These are phyloP conservation scores for Gracilaria caudata DNA, from an alignment of 23 red algal species.

Conservation along the genomic window DNA sequence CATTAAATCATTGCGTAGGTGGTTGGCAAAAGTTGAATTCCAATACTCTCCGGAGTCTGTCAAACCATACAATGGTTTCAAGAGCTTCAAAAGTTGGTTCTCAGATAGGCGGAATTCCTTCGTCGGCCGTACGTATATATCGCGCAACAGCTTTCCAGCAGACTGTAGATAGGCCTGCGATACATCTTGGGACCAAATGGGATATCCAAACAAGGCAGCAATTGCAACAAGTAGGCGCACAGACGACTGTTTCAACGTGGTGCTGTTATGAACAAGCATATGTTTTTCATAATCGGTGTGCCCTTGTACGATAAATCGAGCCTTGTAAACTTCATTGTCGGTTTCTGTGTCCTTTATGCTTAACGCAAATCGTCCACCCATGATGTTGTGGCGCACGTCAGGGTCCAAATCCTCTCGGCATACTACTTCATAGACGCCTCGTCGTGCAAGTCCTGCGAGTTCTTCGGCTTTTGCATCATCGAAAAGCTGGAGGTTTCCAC, in stretches of 20 bases:
- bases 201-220: constrained; percentile 38
- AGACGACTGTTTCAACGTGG: constrained; percentile 27
- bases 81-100: constrained; percentile 25
- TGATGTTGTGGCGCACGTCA: constrained; percentile 1
- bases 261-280: constrained; percentile 21
- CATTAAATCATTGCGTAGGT: neutral
- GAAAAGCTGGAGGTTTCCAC: neutral
- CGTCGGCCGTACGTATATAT: constrained; percentile 14
- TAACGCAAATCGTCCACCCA: constrained; percentile 8
- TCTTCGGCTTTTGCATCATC: constrained; percentile 22
- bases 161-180: constrained; percentile 35
- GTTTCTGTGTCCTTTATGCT: constrained; percentile 31
- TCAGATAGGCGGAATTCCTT: constrained; percentile 14
- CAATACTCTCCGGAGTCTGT: constrained; percentile 19
- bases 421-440: constrained; percentile 27
- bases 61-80: constrained; percentile 32
- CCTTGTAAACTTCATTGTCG: constrained; percentile 30
- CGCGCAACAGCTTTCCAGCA: constrained; percentile 11
- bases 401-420: constrained; percentile 13
- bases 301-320: constrained; percentile 20
- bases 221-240: constrained; percentile 11
- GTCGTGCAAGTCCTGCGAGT: neutral
- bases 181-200: constrained; percentile 33
- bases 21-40: constrained; percentile 4
- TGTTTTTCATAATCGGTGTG: constrained; percentile 22